phyloP scores from a whole-genome alignment of 2,329 filamentous ascomycete species.

The Aspergillus quadricinctus region DNA sequence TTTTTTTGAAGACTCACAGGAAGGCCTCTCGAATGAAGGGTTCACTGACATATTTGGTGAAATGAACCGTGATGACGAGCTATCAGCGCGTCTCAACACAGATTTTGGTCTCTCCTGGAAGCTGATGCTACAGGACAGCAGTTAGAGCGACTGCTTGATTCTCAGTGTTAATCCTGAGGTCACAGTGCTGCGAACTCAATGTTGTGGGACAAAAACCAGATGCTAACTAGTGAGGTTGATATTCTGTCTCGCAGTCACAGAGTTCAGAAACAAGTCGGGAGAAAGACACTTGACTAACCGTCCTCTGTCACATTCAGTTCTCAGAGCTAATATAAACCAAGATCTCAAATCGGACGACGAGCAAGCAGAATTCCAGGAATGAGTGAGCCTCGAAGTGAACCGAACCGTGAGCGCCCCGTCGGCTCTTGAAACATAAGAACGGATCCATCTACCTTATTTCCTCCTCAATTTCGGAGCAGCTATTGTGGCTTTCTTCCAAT shows the following conservation, averaged over 20 bases:
- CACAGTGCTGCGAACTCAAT: neutral
- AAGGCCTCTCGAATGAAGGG: neutral
- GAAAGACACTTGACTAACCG: neutral
- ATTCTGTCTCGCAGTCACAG: neutral
- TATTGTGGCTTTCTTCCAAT: conserved; percentile 37
- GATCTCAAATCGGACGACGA: neutral
- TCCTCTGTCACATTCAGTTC: neutral
- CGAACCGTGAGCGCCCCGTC: neutral
- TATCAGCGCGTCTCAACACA: neutral
- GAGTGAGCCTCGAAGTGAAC: neutral
- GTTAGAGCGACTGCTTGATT: neutral
- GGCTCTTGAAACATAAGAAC: neutral
- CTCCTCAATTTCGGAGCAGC: neutral
- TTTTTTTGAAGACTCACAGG: neutral
- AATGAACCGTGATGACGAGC: neutral
- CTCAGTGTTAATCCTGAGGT: neutral
- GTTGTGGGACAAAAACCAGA: neutral
- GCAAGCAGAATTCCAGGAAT: neutral
- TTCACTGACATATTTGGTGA: neutral
- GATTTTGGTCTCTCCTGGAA: neutral
- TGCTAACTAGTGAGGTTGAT: neutral
- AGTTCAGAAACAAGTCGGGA: neutral
- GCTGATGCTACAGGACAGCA: neutral
- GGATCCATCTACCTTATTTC: neutral
- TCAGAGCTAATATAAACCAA: neutral